A percentile compares a stretch with the other conserved stretches of the same genome.
These are phyloP conservation scores for Phanerochaete carnosa DNA, from an alignment of 768 basidiomycete species.

Conservation along the genomic window DNA sequence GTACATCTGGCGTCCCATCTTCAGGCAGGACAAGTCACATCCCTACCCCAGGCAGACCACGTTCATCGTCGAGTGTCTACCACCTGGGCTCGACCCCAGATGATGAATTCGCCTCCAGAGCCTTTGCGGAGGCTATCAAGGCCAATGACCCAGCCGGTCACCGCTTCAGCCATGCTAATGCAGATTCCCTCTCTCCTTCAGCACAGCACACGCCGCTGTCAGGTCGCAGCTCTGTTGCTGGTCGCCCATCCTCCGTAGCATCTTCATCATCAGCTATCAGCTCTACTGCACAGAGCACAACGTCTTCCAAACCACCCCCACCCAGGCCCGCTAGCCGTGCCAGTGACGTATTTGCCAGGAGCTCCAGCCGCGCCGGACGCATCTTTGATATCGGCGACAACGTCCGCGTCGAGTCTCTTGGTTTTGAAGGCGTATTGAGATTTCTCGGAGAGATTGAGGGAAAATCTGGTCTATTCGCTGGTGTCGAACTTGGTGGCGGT, in stretches of 20 bases:
- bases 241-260: conserved; percentile 59
- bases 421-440: conserved; percentile 79
- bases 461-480: conserved; percentile 89
- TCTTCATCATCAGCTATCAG: conserved; percentile 47
- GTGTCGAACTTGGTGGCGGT: conserved; percentile 84
- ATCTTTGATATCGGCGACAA: conserved; percentile 72
- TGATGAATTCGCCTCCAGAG: conserved; percentile 59
- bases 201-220: conserved; percentile 37
- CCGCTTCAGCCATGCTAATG: conserved; percentile 40
- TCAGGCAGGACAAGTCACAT: conserved; percentile 49
- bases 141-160: conserved; percentile 79
- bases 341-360: conserved; percentile 54
- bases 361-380: conserved; percentile 41
- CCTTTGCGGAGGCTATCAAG: conserved; percentile 78
- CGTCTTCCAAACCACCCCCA: conserved; percentile 49
- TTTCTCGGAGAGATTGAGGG: conserved; percentile 86
- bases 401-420: conserved; percentile 84
- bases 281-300: conserved; percentile 24
- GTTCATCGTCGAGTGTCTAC: conserved; percentile 52
- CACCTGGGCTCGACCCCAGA: conserved; percentile 36
- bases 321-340: conserved; percentile 64
- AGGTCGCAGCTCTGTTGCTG: conserved; percentile 44
- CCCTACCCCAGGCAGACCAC: conserved; percentile 69
- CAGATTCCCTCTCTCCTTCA: conserved; percentile 39
- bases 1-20: conserved; percentile 42